These are phyloP conservation scores for Backusella luteola DNA, from an alignment of 192 early-diverging fungal genomes.

Conservation along the genomic window DNA sequence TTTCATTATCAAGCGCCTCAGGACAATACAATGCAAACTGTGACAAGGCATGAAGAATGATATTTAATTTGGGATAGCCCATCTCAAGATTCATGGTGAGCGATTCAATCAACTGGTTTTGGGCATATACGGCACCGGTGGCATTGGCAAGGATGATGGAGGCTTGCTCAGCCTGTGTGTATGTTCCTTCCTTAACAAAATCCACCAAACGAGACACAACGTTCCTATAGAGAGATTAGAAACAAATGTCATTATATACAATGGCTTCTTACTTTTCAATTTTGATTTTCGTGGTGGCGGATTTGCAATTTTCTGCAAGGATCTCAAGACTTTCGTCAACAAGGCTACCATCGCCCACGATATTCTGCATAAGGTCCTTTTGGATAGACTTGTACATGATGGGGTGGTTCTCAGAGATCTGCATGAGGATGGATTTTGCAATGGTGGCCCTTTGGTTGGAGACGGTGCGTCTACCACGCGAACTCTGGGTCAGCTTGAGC, in stretches of 20 bases:
- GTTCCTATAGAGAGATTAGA: constrained; percentile 17
- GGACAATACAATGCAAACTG: neutral
- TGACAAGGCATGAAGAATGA: neutral
- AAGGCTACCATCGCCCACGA: constrained; percentile 1
- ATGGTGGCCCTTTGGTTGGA: constrained; percentile 17
- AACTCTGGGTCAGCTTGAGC: constrained; percentile 44
- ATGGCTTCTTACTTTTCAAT: constrained; percentile 14
- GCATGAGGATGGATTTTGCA: constrained; percentile 56
- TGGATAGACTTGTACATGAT: neutral
- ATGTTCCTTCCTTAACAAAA: constrained; percentile 55
- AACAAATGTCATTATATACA: neutral
- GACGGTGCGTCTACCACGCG: constrained; percentile 23
- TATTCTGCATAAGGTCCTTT: neutral
- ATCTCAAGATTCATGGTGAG: neutral
- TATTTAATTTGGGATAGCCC: neutral
- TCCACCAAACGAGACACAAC: constrained; percentile 41
- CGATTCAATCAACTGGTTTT: neutral
- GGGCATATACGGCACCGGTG: neutral
- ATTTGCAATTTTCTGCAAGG: constrained; percentile 73
- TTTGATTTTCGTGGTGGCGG: constrained; percentile 42
- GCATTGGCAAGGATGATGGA: constrained; percentile 65
- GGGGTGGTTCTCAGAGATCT: constrained; percentile 17
- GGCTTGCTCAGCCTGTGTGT: constrained; percentile 69
- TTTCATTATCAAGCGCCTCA: neutral
- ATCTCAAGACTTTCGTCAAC: constrained; percentile 57